phyloP scores from a whole-genome alignment of 352 stramenopile genomes.

The Chrysophaeum taylorii region DNA sequence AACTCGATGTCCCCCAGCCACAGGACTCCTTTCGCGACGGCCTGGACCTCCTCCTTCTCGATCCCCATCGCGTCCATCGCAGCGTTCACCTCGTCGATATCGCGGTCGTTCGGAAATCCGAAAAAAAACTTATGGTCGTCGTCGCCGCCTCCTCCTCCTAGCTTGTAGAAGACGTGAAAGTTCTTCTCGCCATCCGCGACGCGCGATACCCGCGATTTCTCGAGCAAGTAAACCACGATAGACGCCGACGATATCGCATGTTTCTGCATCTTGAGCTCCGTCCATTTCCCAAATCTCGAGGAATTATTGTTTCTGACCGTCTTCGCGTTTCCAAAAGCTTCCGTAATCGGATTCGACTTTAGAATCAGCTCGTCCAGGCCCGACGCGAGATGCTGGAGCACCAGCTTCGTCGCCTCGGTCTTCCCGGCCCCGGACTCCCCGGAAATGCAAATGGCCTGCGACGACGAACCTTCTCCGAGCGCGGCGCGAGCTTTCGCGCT shows the following conservation, averaged over 20 bases:
- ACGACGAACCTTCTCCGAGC: constrained; percentile 28
- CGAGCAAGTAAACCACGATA: constrained; percentile 71
- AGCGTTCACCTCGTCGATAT: constrained; percentile 25
- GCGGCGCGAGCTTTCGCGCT: too few species aligned
- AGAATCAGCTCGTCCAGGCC: constrained; percentile 66
- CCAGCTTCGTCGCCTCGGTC: constrained; percentile 77
- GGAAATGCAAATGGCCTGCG: constrained; percentile 37
- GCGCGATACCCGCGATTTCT: constrained; percentile 83
- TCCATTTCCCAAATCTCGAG: constrained; percentile 87
- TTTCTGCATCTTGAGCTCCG: constrained; percentile 75
- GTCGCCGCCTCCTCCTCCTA: constrained; percentile 52
- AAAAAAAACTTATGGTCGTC: constrained; percentile 15
- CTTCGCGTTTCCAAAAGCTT: constrained; percentile 90
- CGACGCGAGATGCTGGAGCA: constrained; percentile 21
- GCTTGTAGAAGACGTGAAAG: constrained; percentile 91
- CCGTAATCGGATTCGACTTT: constrained; percentile 90
- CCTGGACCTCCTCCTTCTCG: constrained; percentile 51
- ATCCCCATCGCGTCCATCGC: constrained; percentile 68
- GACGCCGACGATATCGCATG: constrained; percentile 43
- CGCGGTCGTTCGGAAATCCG: background rate
- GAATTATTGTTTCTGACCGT: constrained; percentile 93
- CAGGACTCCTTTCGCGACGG: constrained; percentile 66
- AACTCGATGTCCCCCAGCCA: constrained; percentile 72
- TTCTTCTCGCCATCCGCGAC: constrained; percentile 76
- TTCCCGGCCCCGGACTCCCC: constrained; percentile 65